Evolutionary conservation across 129 eudicot species (phyloP), one percentile per base, ranked within the genome.

Genomic region (Pittosporum tobira): DNA sequence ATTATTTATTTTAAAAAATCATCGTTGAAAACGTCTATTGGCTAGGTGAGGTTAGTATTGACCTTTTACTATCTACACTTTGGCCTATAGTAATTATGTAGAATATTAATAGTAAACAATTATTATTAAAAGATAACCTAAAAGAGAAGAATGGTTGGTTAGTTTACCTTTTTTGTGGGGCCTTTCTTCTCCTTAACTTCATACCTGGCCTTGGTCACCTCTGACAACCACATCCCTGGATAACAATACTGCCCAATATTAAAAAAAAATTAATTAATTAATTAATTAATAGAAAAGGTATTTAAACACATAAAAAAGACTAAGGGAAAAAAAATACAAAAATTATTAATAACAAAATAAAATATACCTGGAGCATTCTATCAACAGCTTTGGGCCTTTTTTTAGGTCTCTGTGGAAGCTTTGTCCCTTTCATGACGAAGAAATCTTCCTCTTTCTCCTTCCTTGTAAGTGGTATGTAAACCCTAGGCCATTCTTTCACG

Each of bases 401-500:
- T 38, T 72, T 72, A 31, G 78, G 78, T 66, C 78, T 59, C 45
- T 73, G 78, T 27, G 78, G 78, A 44, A 73, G 73, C 34, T 73
- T 73, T 15, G 73, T 59, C 56, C 78, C 78, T 62, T 73, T 73
- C 78, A 73, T 73, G 21, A 61, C 63, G 15, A 58, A 53, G 61
- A 73, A 73, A 60, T 73, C 78, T 48, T 66, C 78, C 34, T 73
- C 78, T 20, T 73, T 73, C 67, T 73, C 78, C 54, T 73, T 73
- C 26, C 62, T 73, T 1, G 73, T 59, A 2, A 73, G 47, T 0
- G 78, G 60, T n/a, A 73, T 30, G 30, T 51, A 61, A 51, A 73
- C 62, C 51, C 73, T 66, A 20, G 78, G 78, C 78, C 78, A 73
- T 44, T 65, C 78, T 31, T 50, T 20, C 45, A 66, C 72, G 20